These are phyloP conservation scores for Chlorella sp. DNA, from an alignment of 139 green algal species.

Conservation along the genomic window DNA sequence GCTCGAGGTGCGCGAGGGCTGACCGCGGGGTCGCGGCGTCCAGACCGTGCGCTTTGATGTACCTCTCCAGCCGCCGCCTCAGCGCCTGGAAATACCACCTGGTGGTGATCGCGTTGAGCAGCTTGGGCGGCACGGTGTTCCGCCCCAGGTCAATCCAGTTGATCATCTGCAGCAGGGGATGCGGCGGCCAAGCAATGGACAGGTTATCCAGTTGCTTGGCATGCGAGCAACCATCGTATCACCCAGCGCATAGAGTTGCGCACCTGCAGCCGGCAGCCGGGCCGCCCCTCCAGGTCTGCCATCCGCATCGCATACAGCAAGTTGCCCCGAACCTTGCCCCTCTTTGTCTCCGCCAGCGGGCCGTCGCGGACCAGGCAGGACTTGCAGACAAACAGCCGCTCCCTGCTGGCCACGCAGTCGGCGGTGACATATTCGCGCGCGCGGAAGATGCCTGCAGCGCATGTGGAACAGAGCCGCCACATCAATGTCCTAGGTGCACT, in stretches of 20 bases:
- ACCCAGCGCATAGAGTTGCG: not conserved
- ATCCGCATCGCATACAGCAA: slow-evolving; percentile 17
- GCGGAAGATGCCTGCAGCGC: too few species aligned
- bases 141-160: slow-evolving; percentile 11
- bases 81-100: slow-evolving; percentile 1
- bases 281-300: not conserved
- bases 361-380: not conserved
- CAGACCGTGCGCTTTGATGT: not conserved
- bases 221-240: not conserved
- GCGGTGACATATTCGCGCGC: not conserved
- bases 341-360: not conserved
- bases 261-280: not conserved
- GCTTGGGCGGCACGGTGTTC: slow-evolving; percentile 9
- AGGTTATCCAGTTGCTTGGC: not conserved
- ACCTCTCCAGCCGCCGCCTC: not conserved
- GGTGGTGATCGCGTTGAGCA: not conserved
- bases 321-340: slow-evolving; percentile 1
- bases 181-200: not conserved
- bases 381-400: slow-evolving; percentile 19
- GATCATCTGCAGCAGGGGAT: not conserved
- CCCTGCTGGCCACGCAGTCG: not conserved
- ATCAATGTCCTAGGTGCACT: too few species aligned
- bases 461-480: too few species aligned
- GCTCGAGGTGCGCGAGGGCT: too few species aligned
- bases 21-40: not conserved